A percentile compares a stretch with the other conserved stretches of the same genome.
These are phyloP conservation scores for Dovyalis caffra DNA, from an alignment of 345 rosid genomes.

Conservation along the genomic window DNA sequence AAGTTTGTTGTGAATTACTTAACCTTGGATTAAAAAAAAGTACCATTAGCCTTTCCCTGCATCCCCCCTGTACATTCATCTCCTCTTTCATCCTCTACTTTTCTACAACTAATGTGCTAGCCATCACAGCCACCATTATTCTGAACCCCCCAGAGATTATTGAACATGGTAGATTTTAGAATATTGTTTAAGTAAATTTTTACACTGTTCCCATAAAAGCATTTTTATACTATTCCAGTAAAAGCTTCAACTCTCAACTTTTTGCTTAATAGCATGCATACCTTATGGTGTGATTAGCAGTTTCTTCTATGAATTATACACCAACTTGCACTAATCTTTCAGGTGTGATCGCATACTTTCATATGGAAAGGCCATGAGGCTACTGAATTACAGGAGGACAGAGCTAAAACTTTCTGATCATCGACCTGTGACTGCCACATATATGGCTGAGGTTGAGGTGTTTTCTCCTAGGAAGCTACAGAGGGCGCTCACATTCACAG, in stretches of 20 bases:
- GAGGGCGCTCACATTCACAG: slow-evolving; percentile 75
- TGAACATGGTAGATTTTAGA: not conserved
- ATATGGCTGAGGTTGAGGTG: slow-evolving; percentile 81
- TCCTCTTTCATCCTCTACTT: not conserved
- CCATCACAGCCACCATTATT: not conserved
- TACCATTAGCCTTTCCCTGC: not conserved
- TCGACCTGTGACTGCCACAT: slow-evolving; percentile 88
- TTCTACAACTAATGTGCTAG: not conserved
- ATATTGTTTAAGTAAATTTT: not conserved
- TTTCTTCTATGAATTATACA: not conserved
- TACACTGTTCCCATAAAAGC: not conserved
- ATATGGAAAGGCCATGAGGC: slow-evolving; percentile 76
- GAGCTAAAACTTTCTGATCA: slow-evolving; percentile 86
- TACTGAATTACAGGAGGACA: slow-evolving; percentile 60
- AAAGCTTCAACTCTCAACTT: not conserved
- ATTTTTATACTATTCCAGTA: not conserved
- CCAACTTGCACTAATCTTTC: not conserved
- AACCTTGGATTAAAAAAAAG: not conserved
- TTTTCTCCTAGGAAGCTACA: slow-evolving; percentile 74
- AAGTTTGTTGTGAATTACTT: not conserved
- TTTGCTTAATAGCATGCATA: not conserved
- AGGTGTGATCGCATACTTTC: slow-evolving; percentile 96
- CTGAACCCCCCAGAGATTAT: not conserved
- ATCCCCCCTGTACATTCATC: not conserved
- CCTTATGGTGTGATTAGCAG: slow-evolving; percentile 1